Evolutionary conservation across 306 rosid species (phyloP).

Genomic region (Sicyos edulis): DNA sequence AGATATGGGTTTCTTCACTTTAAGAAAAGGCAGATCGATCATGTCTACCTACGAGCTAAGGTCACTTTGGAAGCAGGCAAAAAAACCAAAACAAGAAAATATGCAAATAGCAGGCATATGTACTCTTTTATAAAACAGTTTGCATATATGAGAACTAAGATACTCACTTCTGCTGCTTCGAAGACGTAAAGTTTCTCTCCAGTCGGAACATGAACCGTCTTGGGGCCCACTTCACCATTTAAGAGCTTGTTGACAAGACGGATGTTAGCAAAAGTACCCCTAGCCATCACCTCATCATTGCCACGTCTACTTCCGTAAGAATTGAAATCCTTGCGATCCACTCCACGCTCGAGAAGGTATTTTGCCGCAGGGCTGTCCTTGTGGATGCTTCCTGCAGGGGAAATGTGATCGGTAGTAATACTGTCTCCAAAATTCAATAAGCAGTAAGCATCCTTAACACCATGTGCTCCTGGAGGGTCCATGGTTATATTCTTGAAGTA

Average conservation of each 20-base stretch:
- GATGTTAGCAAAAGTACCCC: conserved; percentile 93
- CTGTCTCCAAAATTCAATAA: conserved; percentile 84
- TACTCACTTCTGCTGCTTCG: conserved; percentile 76
- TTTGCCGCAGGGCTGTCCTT: conserved; percentile 94
- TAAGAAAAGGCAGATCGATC: not conserved
- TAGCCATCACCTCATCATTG: conserved; percentile 91
- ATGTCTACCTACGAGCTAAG: not conserved
- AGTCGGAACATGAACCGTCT: conserved; percentile 72
- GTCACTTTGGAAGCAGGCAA: not conserved
- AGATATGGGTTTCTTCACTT: not conserved
- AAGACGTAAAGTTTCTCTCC: conserved; percentile 75
- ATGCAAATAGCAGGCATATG: not conserved
- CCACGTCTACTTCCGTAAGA: conserved; percentile 94
- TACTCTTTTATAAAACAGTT: no score
- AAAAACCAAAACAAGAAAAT: not conserved
- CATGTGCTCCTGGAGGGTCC: conserved; percentile 78
- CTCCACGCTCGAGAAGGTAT: conserved; percentile 71
- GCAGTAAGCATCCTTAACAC: conserved; percentile 90
- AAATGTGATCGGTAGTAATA: conserved; percentile 92
- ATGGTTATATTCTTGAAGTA: conserved; percentile 82
- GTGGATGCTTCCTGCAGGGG: conserved; percentile 91
- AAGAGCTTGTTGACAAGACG: conserved; percentile 86
- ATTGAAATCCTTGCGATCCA: conserved; percentile 80
- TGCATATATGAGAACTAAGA: conserved; percentile 17
- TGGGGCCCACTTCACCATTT: conserved; percentile 86